These are phyloP conservation scores for Infundibulicybe gibba DNA, from an alignment of 768 basidiomycete genomes.

Conservation along the genomic window DNA sequence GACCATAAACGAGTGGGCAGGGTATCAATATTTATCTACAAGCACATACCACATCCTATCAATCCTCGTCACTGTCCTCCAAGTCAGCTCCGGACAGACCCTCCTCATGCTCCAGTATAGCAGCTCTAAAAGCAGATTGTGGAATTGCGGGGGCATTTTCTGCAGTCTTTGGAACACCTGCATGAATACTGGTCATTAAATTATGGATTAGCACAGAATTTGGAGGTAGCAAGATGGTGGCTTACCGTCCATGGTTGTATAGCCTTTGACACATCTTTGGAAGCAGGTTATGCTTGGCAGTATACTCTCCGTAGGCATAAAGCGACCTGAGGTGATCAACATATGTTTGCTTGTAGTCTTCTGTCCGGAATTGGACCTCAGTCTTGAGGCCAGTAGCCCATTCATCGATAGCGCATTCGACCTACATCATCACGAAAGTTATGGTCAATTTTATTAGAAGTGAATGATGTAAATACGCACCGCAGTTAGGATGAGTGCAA, in stretches of 20 bases:
- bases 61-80: too few species aligned
- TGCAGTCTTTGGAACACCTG: background rate
- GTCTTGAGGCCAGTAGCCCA: slow-evolving; percentile 1
- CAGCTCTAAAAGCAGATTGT: background rate
- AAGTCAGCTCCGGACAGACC: too few species aligned
- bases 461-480: background rate
- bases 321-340: background rate
- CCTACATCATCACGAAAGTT: slow-evolving; percentile 5
- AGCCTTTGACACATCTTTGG: slow-evolving; percentile 1
- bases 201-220: too few species aligned
- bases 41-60: too few species aligned
- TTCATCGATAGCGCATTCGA: slow-evolving; percentile 7
- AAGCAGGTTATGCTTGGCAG: background rate
- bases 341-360: slow-evolving; percentile 1
- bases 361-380: background rate
- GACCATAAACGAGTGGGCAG: too few species aligned
- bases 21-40: too few species aligned
- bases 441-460: too few species aligned
- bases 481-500: slow-evolving; percentile 11
- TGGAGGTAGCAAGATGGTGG: too few species aligned
- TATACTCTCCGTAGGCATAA: background rate
- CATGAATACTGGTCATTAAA: background rate
- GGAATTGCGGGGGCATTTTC: background rate
- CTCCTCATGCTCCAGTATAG: background rate
- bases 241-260: slow-evolving; percentile 1